Percentiles rank a stretch among this genome's conserved stretches.
These are phyloP conservation scores for Penicillium sp. DNA, from an alignment of 2,329 filamentous ascomycete species.

Conservation along the genomic window DNA sequence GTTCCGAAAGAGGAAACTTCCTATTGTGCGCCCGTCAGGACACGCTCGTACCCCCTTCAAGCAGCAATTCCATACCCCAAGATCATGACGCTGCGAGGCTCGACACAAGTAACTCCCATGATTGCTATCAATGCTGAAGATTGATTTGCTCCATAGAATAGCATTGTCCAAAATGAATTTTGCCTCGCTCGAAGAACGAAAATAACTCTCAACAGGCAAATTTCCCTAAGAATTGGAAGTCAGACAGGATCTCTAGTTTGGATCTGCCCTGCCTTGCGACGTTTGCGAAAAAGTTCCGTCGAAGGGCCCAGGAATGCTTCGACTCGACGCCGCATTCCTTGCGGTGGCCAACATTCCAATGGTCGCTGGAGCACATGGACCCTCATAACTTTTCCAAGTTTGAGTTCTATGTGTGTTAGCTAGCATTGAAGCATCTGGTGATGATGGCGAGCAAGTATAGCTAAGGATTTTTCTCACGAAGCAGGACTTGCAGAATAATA, in stretches of 20 bases:
- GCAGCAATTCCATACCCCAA: not conserved
- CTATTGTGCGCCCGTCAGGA: not conserved
- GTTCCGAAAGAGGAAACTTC: not conserved
- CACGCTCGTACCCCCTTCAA: too few relatives aligned
- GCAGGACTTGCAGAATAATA: too few relatives aligned
- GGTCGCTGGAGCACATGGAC: not conserved
- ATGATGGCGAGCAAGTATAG: not conserved
- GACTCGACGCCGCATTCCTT: slow-evolving; percentile 1
- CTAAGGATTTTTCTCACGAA: too few relatives aligned
- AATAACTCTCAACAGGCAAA: not conserved
- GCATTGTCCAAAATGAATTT: not conserved
- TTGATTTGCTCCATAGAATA: too few relatives aligned
- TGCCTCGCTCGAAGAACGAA: not conserved
- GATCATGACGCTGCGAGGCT: not conserved
- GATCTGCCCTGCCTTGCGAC: not conserved
- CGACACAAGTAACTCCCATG: not conserved
- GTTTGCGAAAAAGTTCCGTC: not conserved
- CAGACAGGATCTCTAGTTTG: not conserved
- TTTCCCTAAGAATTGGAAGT: too few relatives aligned
- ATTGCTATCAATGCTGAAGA: not conserved
- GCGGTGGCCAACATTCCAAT: slow-evolving; percentile 5
- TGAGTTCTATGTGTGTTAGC: not conserved
- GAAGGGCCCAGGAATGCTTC: not conserved
- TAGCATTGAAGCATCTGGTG: not conserved
- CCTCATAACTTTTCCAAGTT: too few relatives aligned